These are phyloP conservation scores for Volvariella volvacea DNA, from an alignment of 1,284 basidiomycete species.

Conservation along the genomic window DNA sequence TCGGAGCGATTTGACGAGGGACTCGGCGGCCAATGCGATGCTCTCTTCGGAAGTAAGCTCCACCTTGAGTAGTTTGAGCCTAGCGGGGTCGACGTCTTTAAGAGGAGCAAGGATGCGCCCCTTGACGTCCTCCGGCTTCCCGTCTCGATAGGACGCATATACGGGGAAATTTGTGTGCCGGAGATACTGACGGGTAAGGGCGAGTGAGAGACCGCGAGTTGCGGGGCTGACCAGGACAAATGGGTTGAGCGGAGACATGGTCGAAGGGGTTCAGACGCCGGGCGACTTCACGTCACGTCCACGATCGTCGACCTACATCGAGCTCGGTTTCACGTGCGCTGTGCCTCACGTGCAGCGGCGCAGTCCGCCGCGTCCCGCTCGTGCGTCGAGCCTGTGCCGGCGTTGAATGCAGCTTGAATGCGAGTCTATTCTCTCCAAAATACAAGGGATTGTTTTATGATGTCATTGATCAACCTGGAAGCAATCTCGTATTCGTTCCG, in stretches of 20 bases:
- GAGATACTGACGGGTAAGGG: conserved; percentile 49
- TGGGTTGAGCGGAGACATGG: conserved; percentile 21
- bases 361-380: too few species aligned
- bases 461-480: too few species aligned
- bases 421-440: too few species aligned
- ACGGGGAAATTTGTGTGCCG: conserved; percentile 44
- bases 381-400: too few species aligned
- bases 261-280: not conserved
- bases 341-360: too few species aligned
- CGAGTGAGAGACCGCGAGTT: conserved; percentile 47
- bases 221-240: conserved; percentile 43
- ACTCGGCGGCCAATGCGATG: conserved; percentile 40
- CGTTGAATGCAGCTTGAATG: too few species aligned
- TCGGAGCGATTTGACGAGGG: conserved; percentile 29
- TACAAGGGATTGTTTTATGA: too few species aligned
- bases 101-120: conserved; percentile 36
- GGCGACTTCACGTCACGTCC: too few species aligned
- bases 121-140: conserved; percentile 28
- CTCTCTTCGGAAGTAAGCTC: conserved; percentile 46
- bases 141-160: conserved; percentile 46
- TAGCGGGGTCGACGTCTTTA: conserved; percentile 31
- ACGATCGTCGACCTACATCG: too few species aligned
- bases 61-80: conserved; percentile 42
- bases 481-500: too few species aligned
- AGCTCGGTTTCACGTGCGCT: too few species aligned